A percentile compares a stretch with the other conserved stretches of the same genome.
phyloP scores from a whole-genome alignment of 257 asterid genomes.

The Ballota nigra region DNA sequence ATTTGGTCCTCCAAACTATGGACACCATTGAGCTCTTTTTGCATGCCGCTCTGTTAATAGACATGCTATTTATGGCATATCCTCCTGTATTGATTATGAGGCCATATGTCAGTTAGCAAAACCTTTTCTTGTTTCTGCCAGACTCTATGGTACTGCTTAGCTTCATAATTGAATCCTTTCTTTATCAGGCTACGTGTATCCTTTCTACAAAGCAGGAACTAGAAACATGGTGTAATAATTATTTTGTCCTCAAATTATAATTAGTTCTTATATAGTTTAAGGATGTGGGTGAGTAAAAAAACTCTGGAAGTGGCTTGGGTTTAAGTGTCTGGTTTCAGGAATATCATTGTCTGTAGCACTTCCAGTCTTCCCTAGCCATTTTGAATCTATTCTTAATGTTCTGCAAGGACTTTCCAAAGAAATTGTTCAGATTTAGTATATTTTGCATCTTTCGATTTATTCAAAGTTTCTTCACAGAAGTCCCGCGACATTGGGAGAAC shows the following conservation, averaged over 20 bases:
- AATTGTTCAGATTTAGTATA: conserved; percentile 1
- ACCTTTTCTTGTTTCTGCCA: neutral
- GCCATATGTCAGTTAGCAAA: neutral
- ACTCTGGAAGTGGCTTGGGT: conserved; percentile 16
- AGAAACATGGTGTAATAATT: neutral
- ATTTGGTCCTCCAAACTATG: neutral
- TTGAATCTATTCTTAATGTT: neutral
- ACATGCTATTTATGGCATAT: neutral
- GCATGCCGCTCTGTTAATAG: neutral
- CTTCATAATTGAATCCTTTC: conserved; percentile 5
- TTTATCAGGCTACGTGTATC: neutral
- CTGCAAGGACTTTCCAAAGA: conserved; percentile 9
- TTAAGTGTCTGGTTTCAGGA: conserved; percentile 5
- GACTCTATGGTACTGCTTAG: neutral
- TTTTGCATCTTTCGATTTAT: neutral
- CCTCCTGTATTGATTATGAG: neutral
- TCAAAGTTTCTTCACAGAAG: neutral
- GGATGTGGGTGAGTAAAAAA: neutral
- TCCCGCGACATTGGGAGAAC: neutral
- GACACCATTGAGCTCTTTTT: conserved; percentile 1
- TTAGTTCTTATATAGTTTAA: neutral
- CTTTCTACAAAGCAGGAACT: neutral
- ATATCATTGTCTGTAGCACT: neutral
- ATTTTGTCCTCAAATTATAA: neutral
- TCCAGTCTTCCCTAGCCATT: neutral